Evolutionary conservation across 345 rosid species (phyloP).

Genomic region (Erodium maritimum): DNA sequence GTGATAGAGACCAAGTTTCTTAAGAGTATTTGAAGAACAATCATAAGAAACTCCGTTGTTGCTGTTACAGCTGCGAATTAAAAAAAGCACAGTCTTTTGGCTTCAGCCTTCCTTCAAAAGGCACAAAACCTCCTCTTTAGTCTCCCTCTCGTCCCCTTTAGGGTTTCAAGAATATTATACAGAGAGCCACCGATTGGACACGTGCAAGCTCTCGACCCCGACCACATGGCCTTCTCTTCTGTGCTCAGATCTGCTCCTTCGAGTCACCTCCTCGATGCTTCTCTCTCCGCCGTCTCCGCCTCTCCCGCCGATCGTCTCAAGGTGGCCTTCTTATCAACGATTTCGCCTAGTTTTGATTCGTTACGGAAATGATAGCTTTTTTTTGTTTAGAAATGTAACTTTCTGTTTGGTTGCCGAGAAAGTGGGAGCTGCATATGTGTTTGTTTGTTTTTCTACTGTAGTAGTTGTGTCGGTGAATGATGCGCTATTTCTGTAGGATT

Average conservation of each 20-base stretch:
- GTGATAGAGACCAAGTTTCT: not conserved
- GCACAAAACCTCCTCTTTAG: too few relatives aligned
- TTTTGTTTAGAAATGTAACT: not conserved
- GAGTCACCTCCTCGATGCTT: slow-evolving; percentile 20
- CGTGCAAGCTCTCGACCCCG: too few relatives aligned
- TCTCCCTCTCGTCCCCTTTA: slow-evolving; percentile 1
- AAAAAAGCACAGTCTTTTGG: not conserved
- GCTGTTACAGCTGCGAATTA: not conserved
- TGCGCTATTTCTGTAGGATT: not conserved
- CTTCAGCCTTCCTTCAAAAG: slow-evolving; percentile 1
- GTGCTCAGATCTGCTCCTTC: slow-evolving; percentile 54
- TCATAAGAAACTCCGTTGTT: not conserved
- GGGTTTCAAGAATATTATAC: too few relatives aligned
- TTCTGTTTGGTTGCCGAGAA: slow-evolving; percentile 2
- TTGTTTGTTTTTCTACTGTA: not conserved
- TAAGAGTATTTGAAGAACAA: not conserved
- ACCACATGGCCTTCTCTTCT: slow-evolving; percentile 54
- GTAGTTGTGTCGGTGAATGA: not conserved
- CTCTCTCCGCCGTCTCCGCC: slow-evolving; percentile 26
- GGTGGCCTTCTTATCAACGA: slow-evolving; percentile 19
- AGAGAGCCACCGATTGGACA: too few relatives aligned
- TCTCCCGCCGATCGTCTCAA: slow-evolving; percentile 36
- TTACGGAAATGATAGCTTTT: not conserved
- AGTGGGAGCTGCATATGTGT: not conserved
- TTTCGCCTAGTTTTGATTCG: not conserved